Percentiles rank a stretch among this genome's conserved stretches.
Conservation (phyloP, 2,329 filamentous ascomycete species). For the Alternaria postmessia region DNA sequence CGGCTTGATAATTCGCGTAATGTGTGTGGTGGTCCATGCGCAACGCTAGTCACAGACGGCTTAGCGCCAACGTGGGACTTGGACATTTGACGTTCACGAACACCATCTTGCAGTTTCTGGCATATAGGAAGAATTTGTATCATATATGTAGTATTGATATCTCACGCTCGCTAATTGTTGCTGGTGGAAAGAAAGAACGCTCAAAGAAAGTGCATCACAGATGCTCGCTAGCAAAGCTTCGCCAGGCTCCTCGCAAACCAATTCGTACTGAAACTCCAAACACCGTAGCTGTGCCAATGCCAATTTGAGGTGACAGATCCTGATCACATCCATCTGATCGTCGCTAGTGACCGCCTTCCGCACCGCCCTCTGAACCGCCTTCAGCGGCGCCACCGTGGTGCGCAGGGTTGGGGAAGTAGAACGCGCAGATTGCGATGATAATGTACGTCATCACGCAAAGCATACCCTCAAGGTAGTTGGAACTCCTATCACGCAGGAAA, state of each 20-base stretch:
- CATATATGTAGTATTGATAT: conserved; percentile 9
- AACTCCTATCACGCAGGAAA: conserved; percentile 87
- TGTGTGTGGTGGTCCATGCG: conserved; percentile 26
- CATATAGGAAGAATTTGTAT: neutral
- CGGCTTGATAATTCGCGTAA: conserved; percentile 27
- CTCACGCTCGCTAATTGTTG: conserved; percentile 26
- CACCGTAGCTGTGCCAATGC: neutral
- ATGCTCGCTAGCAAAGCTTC: conserved; percentile 12
- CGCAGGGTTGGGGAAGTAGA: conserved; percentile 66
- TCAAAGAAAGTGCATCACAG: conserved; percentile 12
- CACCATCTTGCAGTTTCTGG: neutral
- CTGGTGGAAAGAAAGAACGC: neutral
- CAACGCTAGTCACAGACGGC: neutral
- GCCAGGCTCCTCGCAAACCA: neutral
- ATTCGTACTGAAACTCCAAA: neutral
- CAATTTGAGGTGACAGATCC: neutral
- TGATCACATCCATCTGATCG: neutral
- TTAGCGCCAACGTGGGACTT: neutral
- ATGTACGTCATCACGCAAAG: conserved; percentile 76
- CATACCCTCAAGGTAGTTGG: conserved; percentile 87
- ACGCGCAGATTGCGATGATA: conserved; percentile 68
- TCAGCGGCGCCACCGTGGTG: conserved; percentile 25
- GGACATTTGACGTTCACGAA: neutral
- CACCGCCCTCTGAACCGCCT: neutral
- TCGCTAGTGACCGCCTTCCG: conserved; percentile 9